These are phyloP conservation scores for Citrus australasica DNA, from an alignment of 345 rosid species.

Conservation along the genomic window DNA sequence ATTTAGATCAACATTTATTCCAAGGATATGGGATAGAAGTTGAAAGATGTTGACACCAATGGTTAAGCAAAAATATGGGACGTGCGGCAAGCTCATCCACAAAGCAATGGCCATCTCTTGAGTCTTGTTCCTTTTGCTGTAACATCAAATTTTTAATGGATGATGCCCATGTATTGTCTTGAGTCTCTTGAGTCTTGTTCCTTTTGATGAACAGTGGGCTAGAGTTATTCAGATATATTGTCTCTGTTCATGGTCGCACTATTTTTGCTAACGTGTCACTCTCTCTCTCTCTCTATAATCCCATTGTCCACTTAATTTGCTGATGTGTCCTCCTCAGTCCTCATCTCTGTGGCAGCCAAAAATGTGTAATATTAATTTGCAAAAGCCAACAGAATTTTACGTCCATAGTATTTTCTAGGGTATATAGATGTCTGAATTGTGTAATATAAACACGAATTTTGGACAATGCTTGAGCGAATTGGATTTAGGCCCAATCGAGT, in stretches of 20 bases:
- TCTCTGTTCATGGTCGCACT: neutral
- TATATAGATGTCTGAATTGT: too few relatives aligned
- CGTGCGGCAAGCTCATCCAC: constrained; percentile 23
- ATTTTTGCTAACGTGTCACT: neutral
- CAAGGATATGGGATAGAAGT: neutral
- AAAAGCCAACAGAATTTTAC: neutral
- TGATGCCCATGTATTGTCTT: neutral
- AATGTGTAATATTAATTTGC: neutral
- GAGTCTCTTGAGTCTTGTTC: too few relatives aligned
- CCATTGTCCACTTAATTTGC: neutral
- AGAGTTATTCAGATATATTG: too few relatives aligned
- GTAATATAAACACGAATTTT: neutral
- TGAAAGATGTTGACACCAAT: neutral
- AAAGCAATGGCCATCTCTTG: neutral
- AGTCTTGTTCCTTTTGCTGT: neutral
- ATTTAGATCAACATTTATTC: neutral
- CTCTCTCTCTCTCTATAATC: neutral
- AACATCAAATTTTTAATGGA: neutral
- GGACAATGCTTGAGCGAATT: neutral
- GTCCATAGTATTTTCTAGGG: neutral
- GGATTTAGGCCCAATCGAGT: neutral
- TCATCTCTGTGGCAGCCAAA: neutral
- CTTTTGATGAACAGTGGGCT: too few relatives aligned
- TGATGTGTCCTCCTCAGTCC: constrained; percentile 5
- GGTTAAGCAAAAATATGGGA: neutral